Conservation (phyloP, 1,284 basidiomycete species). For the Anthracocystis setariae region DNA sequence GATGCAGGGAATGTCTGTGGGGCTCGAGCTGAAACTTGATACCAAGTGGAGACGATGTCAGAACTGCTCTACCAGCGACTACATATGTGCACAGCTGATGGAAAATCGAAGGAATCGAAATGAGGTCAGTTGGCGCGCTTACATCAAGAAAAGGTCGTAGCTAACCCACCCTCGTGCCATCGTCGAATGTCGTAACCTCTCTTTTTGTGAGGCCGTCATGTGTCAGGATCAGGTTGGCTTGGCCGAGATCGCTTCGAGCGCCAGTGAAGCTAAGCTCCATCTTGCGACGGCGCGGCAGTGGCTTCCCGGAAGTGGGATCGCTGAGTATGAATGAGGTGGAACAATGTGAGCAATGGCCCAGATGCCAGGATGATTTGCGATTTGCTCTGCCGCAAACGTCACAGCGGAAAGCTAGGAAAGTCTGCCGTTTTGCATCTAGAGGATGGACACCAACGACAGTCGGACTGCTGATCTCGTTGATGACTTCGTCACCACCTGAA, state of each 20-base stretch:
- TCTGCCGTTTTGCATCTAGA: slow-evolving; percentile 6
- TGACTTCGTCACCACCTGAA: neutral
- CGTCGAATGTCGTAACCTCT: slow-evolving; percentile 13
- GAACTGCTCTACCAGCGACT: neutral
- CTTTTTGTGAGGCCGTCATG: slow-evolving; percentile 12
- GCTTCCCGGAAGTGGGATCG: neutral
- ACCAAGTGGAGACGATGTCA: neutral
- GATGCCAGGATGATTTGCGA: slow-evolving; percentile 5
- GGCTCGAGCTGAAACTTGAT: neutral
- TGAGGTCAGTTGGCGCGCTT: neutral
- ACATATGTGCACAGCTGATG: slow-evolving; percentile 24
- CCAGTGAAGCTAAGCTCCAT: slow-evolving; percentile 22
- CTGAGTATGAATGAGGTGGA: slow-evolving; percentile 3
- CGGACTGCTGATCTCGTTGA: neutral
- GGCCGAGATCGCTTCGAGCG: slow-evolving; percentile 25
- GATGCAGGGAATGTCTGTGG: slow-evolving; percentile 7
- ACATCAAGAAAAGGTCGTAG: neutral
- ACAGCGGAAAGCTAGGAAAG: slow-evolving; percentile 24
- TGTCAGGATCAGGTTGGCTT: slow-evolving; percentile 22
- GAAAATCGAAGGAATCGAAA: neutral
- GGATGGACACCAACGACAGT: neutral
- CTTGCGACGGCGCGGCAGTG: slow-evolving; percentile 6
- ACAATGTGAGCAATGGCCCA: slow-evolving; percentile 20
- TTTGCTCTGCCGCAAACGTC: slow-evolving; percentile 25
- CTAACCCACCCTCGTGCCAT: slow-evolving; percentile 21